Base-by-base conservation (phyloP, 2,329 filamentous ascomycete species). In the Cordyceps fumosorosea region DNA sequence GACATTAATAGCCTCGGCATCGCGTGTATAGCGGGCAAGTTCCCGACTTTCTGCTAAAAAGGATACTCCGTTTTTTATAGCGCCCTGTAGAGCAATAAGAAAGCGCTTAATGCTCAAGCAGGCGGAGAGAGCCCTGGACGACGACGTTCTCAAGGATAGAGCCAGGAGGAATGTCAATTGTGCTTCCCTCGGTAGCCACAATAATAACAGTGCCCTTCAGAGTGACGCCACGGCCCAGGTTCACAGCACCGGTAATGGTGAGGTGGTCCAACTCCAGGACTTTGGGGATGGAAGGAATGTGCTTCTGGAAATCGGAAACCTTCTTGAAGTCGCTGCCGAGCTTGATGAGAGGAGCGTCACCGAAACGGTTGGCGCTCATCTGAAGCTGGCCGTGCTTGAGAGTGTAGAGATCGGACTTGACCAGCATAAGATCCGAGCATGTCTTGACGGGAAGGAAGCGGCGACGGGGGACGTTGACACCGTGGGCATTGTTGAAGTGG, bases 361-460 rank as follows among this genome's bases (percentile, higher is more conserved):
- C 95, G 77, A 99, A 98, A 69, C 95, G 91, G 82, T 88, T 93
- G 68, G 92, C 88, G 84, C 96, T 96, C 81, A 99, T 96, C 75
- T 97, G 86, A 67, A 99, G 87, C 83, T 98, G 93, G 69, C 95
- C 95, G 81, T 99, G 95, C 87, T 97, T 95, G 70, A 99, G 87
- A 11, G 92, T 96, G 87, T 99, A 99, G 65, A 99, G 86, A 74
- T 99, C 95, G 29, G 95, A 98, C 86, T 99, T 99, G 85, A 99
- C 95, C 65, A 99, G 89, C 92, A 99, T 96, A 67, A 99, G 84
- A 76, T 99, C 95, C 60, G 95, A 99, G 86, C 93, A 99, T 24
- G 95, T 99, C 90, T 99, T 99, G 83, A 99, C 95, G 65, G 95
- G 95, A 82, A 99, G 85, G 90, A 99, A 99, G 69, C 95, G 93